Base-by-base conservation (phyloP, 495 filamentous ascomycete genomes). In the Lepraria neglecta region DNA sequence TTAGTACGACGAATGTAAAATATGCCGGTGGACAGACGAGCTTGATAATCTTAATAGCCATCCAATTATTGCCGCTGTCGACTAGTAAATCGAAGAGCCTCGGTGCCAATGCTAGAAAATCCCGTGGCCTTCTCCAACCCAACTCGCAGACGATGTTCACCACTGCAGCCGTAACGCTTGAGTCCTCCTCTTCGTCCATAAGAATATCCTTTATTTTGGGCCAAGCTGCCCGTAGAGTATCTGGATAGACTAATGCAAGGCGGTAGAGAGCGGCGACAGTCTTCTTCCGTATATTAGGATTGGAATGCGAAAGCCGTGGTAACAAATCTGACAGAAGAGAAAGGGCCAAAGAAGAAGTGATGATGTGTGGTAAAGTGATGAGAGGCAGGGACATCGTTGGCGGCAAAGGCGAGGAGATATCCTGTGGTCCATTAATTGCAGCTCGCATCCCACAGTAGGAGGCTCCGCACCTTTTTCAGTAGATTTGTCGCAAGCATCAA, bases 41-140 rank as follows among this genome's bases (percentile, higher is more conserved):
- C 72, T 98, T 98, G 69, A 98, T 98, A 58, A 97, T 83, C 68
- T 98, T 98, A 69, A 98, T 97, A 38, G 91, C 92, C 92, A 98
- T 97, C 94, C 94, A 98, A 74, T 98, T 98, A 71, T 98, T 97
- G 6, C 87, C 88, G 35, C 90, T 83, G 56, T 92, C 88, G n/a
- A 96, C 91, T 11, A 98, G 76, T 12, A 98, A 77, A 57, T 95
- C 90, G 64, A 97, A 98, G 38, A 98, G 76, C 55, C 94, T 80
- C 12, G 95, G 94, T 6, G 94, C 94, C 15, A 98, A 76, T 9
- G 95, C 87, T 3, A 98, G 80, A 66, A 97, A 97, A 70, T 98
- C 95, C 62, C 89, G 85, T 2, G 94, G 94, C 63, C 95, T 82
- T 64, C 94, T 80, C 86, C 92, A 96, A 2, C 94, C 95, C 21